Conservation (phyloP, 345 rosid species). For the Cardamine resedifolia region DNA sequence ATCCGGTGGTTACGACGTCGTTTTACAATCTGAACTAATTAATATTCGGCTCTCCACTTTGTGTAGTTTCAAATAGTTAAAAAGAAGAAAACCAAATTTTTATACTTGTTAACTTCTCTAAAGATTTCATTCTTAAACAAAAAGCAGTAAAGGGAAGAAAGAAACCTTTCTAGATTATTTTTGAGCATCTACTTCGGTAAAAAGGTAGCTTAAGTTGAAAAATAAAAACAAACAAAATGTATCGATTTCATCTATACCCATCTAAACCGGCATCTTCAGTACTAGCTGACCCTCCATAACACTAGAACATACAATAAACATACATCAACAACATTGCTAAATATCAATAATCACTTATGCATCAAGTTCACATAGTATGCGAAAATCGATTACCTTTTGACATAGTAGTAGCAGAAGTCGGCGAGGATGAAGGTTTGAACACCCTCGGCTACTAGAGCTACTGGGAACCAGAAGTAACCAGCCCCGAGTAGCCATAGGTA, state of each 20-base stretch:
- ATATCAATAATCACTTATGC: not conserved
- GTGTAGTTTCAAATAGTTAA: not conserved
- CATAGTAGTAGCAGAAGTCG: conserved; percentile 85
- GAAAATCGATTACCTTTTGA: conserved; percentile 52
- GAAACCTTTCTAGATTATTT: conserved; percentile 18
- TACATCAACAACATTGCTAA: conserved; percentile 21
- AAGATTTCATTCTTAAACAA: conserved; percentile 9
- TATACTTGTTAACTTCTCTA: conserved; percentile 21
- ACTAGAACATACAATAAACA: conserved; percentile 29
- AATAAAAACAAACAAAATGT: conserved; percentile 10
- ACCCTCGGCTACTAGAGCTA: conserved; percentile 56
- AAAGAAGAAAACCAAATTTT: not conserved
- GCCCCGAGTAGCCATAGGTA: conserved; percentile 51
- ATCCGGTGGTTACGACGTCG: not conserved
- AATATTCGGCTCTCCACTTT: not conserved
- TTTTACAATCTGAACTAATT: not conserved
- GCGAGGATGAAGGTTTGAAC: conserved; percentile 85
- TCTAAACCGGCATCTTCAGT: conserved; percentile 45
- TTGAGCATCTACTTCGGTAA: conserved; percentile 29
- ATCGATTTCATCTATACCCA: conserved; percentile 1
- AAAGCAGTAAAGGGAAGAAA: not conserved
- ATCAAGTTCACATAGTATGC: not conserved
- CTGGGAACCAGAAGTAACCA: conserved; percentile 69
- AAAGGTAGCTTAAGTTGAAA: conserved; percentile 4
- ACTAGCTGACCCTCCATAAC: conserved; percentile 47